A percentile compares a stretch with the other conserved stretches of the same genome.
Evolutionary conservation across 257 asterid genomes (phyloP).

Genomic region (Euphrasia confusa): DNA sequence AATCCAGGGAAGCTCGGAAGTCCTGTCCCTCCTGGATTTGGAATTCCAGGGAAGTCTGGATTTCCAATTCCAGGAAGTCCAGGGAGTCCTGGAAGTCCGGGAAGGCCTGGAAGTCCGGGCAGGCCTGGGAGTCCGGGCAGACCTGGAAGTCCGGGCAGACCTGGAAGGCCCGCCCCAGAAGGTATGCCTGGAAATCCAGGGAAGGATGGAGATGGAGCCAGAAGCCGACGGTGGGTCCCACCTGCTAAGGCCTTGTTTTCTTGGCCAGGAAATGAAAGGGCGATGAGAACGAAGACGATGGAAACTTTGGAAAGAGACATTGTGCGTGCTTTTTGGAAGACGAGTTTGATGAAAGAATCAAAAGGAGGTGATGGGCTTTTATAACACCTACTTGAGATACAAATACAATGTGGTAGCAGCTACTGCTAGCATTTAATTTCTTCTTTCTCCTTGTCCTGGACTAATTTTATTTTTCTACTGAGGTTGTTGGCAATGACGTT

Average conservation of each 20-base stretch:
- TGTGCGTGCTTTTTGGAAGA: too few species aligned
- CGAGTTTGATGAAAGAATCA: too few species aligned
- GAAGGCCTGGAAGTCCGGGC: not conserved
- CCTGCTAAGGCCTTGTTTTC: conserved; percentile 1
- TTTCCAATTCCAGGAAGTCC: not conserved
- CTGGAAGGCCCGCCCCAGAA: not conserved
- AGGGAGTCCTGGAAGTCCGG: not conserved
- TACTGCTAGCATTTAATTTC: too few species aligned
- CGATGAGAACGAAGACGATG: not conserved
- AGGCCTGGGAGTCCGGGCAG: too few species aligned
- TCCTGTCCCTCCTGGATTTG: not conserved
- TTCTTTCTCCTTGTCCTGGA: too few species aligned
- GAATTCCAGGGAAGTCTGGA: not conserved
- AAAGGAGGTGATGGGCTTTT: too few species aligned
- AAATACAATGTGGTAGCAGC: too few species aligned
- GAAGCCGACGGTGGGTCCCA: not conserved
- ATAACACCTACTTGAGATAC: too few species aligned
- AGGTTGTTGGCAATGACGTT: too few species aligned
- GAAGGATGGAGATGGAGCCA: not conserved
- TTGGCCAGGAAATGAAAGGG: not conserved
- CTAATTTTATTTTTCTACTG: too few species aligned
- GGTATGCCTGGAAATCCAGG: not conserved
- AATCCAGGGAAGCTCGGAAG: not conserved
- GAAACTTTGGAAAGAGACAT: not conserved
- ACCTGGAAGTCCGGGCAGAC: not conserved